A percentile compares a stretch with the other conserved stretches of the same genome.
Conservation (phyloP, 73 alveolate genomes). For the Blepharisma japonicum region DNA sequence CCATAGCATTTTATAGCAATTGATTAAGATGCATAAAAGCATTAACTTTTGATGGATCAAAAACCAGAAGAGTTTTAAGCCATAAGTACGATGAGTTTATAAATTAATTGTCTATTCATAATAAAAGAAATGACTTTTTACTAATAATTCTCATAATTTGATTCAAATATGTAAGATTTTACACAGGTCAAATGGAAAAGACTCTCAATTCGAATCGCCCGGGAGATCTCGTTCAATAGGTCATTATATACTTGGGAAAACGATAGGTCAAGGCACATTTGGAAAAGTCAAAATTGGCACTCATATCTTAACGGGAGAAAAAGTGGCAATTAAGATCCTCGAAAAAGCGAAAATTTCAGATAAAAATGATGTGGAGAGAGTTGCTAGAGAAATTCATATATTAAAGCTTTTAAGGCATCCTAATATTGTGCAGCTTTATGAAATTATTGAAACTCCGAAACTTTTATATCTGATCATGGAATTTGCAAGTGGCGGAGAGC, state of each 20-base stretch:
- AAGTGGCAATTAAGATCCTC: slow-evolving; percentile 67
- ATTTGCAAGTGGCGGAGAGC: slow-evolving; percentile 88
- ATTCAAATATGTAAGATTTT: no score
- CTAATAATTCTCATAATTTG: no score
- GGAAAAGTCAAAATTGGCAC: slow-evolving; percentile 67
- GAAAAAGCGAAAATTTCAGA: slow-evolving; percentile 63
- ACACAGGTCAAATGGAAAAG: no score
- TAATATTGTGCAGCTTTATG: slow-evolving; percentile 75
- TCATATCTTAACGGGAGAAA: slow-evolving; percentile 65
- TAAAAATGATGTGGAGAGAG: slow-evolving; percentile 78
- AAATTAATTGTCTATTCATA: no score
- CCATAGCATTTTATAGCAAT: no score
- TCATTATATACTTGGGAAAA: slow-evolving; percentile 21
- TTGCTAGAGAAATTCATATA: slow-evolving; percentile 86
- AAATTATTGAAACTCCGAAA: slow-evolving; percentile 25
- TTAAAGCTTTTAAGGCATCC: slow-evolving; percentile 84
- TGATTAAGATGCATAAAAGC: no score
- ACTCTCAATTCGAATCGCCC: no score
- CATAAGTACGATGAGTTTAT: no score
- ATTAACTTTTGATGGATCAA: no score
- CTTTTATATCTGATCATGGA: slow-evolving; percentile 69
- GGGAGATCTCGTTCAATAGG: no score
- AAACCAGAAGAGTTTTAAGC: no score
- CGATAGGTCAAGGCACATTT: slow-evolving; percentile 71
- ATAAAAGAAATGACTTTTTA: no score